These are phyloP conservation scores for Catunica adiposa DNA, from an alignment of 2,329 filamentous ascomycete species.

Conservation along the genomic window DNA sequence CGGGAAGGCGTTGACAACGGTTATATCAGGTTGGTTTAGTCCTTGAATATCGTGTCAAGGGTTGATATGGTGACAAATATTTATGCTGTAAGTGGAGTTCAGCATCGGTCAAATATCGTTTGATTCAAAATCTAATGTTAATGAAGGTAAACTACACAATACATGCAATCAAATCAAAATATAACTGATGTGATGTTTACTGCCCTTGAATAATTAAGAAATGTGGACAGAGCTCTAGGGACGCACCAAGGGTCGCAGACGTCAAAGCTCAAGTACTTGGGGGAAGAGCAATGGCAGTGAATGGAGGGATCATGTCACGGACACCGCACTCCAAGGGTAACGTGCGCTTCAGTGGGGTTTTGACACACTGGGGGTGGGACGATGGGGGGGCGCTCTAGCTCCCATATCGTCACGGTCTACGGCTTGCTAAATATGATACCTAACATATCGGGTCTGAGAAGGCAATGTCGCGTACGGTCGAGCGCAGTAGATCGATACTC, in stretches of 20 bases:
- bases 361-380: not conserved
- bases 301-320: not conserved
- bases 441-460: not conserved
- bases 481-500: not conserved
- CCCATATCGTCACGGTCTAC: not conserved
- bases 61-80: too few species aligned
- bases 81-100: too few species aligned
- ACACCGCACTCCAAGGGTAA: not conserved
- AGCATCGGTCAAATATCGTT: too few species aligned
- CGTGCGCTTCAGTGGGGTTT: not conserved
- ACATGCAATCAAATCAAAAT: too few species aligned
- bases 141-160: too few species aligned
- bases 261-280: not conserved
- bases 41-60: too few species aligned
- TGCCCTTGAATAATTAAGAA: too few species aligned
- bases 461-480: not conserved
- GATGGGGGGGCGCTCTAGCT: not conserved
- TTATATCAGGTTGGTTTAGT: too few species aligned
- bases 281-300: not conserved
- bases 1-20: too few species aligned
- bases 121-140: too few species aligned
- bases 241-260: not conserved
- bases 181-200: too few species aligned
- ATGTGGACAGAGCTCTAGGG: too few species aligned
- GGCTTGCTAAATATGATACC: not conserved